These are phyloP conservation scores for Leptosphaerulina australis DNA, from an alignment of 2,329 filamentous ascomycete species.

Conservation along the genomic window DNA sequence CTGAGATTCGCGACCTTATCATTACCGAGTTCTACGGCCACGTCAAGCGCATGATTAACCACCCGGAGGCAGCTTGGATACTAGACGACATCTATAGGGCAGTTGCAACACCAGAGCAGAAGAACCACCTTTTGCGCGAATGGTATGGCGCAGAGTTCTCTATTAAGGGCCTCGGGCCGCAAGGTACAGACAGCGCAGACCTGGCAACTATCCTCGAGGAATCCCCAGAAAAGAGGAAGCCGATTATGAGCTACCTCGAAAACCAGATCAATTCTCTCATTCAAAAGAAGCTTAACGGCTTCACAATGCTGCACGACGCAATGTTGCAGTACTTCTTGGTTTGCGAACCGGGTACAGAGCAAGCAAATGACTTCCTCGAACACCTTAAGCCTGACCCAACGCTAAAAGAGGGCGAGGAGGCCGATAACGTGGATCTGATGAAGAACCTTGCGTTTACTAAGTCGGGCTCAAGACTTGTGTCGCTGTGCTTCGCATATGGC, in stretches of 20 bases:
- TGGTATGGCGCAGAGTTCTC: conserved; percentile 97
- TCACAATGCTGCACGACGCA: conserved; percentile 97
- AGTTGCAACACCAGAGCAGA: conserved; percentile 84
- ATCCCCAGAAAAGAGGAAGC: conserved; percentile 81
- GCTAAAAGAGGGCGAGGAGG: conserved; percentile 59
- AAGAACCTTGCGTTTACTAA: conserved; percentile 97
- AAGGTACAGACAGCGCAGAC: conserved; percentile 64
- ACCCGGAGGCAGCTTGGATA: conserved; percentile 96
- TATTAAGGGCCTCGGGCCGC: conserved; percentile 66
- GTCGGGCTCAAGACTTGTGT: conserved; percentile 82
- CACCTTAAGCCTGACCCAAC: conserved; percentile 90
- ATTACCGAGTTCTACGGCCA: conserved; percentile 95
- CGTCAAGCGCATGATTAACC: conserved; percentile 90
- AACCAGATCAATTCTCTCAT: conserved; percentile 90
- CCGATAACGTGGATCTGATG: conserved; percentile 67
- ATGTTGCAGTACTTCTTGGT: conserved; percentile 97
- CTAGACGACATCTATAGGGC: conserved; percentile 94
- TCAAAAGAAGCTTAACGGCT: conserved; percentile 95
- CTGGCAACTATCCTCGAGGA: conserved; percentile 75
- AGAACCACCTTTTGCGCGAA: conserved; percentile 81
- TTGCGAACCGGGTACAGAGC: conserved; percentile 75
- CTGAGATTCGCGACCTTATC: conserved; percentile 84
- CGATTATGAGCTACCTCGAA: conserved; percentile 83
- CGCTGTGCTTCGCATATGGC: conserved; percentile 80
- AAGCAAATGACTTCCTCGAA: conserved; percentile 86